A percentile compares a stretch with the other conserved stretches of the same genome.
Evolutionary conservation across 2,329 filamentous ascomycete genomes (phyloP).

Genomic region (Cladosporium sp.): DNA sequence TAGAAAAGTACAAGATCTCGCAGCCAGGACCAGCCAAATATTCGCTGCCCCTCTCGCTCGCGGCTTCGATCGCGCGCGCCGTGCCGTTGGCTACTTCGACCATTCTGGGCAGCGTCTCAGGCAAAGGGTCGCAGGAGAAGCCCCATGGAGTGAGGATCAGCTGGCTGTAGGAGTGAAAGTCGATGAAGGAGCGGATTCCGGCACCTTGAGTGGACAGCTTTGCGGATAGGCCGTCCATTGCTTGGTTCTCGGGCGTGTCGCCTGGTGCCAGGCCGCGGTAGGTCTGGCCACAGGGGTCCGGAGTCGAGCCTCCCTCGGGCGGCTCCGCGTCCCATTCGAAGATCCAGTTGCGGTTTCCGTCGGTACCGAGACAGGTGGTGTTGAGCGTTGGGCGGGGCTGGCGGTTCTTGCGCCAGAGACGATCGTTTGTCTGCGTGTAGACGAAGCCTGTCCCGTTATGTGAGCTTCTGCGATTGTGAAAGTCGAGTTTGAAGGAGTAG

Average conservation of each 20-base stretch:
- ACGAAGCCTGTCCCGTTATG: conserved; percentile 40
- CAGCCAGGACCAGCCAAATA: conserved; percentile 47
- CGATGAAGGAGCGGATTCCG: conserved; percentile 56
- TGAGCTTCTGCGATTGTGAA: neutral
- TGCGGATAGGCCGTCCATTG: conserved; percentile 42
- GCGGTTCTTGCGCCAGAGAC: conserved; percentile 59
- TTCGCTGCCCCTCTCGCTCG: conserved; percentile 39
- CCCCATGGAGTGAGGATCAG: conserved; percentile 55
- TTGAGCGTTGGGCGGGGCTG: conserved; percentile 33
- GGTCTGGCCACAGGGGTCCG: conserved; percentile 45
- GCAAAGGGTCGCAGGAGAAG: conserved; percentile 47
- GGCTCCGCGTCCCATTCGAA: conserved; percentile 42
- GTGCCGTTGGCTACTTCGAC: conserved; percentile 46
- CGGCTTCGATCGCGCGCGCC: conserved; percentile 49
- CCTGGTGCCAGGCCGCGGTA: conserved; percentile 36
- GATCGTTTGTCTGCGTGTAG: conserved; percentile 50
- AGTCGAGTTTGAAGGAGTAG: conserved; percentile 15
- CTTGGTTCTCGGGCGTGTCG: conserved; percentile 48
- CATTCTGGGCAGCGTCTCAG: conserved; percentile 43
- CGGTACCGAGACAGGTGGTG: conserved; percentile 41
- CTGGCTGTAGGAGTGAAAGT: conserved; percentile 60
- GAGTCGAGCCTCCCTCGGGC: conserved; percentile 41
- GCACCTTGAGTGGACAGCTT: conserved; percentile 38
- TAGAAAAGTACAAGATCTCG: conserved; percentile 55
- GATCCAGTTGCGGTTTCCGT: conserved; percentile 56